phyloP scores from a whole-genome alignment of 1,284 basidiomycete species.

The Leccinum cinnamomeum region DNA sequence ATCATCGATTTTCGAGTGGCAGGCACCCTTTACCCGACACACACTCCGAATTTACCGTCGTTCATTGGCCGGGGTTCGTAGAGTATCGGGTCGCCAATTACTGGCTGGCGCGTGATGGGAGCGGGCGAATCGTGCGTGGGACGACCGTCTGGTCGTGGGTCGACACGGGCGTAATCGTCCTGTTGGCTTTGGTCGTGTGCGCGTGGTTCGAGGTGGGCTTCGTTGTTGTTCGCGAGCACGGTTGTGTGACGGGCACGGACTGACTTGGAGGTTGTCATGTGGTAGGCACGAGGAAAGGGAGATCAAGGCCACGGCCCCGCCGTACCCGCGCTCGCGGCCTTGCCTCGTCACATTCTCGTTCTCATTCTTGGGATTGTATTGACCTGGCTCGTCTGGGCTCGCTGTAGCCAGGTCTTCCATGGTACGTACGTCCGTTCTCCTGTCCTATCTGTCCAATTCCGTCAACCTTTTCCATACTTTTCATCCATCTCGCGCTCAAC shows the following conservation, averaged over 20 bases:
- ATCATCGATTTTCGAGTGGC: too few relatives aligned
- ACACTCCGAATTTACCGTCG: not conserved
- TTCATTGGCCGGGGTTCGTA: conserved; percentile 38
- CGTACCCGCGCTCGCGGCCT: not conserved
- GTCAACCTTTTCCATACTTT: not conserved
- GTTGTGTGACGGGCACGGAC: not conserved
- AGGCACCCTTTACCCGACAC: not conserved
- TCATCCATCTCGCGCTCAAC: not conserved
- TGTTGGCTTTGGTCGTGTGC: not conserved
- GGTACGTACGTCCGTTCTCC: conserved; percentile 43
- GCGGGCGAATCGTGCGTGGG: conserved; percentile 33
- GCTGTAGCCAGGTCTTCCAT: conserved; percentile 50
- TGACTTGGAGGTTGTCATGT: not conserved
- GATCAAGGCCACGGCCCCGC: not conserved
- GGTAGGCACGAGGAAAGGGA: not conserved
- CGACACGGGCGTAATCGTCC: not conserved
- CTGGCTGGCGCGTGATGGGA: conserved; percentile 43
- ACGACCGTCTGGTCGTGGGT: conserved; percentile 37
- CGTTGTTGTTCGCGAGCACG: not conserved
- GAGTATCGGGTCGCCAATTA: conserved; percentile 59
- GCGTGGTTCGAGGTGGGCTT: not conserved
- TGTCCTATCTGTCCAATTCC: not conserved
- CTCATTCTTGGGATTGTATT: conserved; percentile 13
- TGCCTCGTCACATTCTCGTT: not conserved
- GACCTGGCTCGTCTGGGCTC: conserved; percentile 33